Evolutionary conservation across 768 basidiomycete genomes (phyloP), one percentile per base, ranked within the genome.

Genomic region (Candolleomyces aberdarensis): DNA sequence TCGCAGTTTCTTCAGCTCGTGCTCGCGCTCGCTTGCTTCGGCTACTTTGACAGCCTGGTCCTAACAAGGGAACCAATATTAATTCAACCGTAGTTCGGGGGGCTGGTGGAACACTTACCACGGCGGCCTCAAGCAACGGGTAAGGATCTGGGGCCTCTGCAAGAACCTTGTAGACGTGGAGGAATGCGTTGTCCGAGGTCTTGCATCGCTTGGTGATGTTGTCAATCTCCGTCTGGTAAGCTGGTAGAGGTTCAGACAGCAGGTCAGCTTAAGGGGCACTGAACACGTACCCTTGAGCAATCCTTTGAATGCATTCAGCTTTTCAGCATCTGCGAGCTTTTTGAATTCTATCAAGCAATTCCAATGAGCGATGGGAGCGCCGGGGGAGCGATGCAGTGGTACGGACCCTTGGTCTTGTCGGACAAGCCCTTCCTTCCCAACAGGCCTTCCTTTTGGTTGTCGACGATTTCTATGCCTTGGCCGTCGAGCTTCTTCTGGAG

Each of bases 91-190:
- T 8, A 36, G 36, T 11, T 36, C 36, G 36, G 36, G 36, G 36
- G 6, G 36, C 8, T 36, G 36, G 36, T 36, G 11, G 11, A 43
- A 53, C 11, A 63, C 66, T 71, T 70, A 94, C 92, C 32, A 98
- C 92, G 11, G 94, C 96, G 13, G 88, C 93, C 69, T 99, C 96
- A 14, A 99, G 85, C 7, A 98, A 80, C 9, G 97, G 97, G 71
- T 96, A 97, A 15, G 97, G 97, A 72, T 99, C 97, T 0, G 96
- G 97, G 3, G 93, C 96, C 69, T 99, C 97, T 0, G 96, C 95
- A 8, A 99, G 76, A 20, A 96, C 85, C 71, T 98, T 98, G 81
- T 98, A 98, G 19, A 96, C 89, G 67, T 88, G 93, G n/a, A 98
- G 80, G 75, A 99, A 98, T 0, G 95, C 92, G 68, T 91, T 96